Evolutionary conservation across 768 basidiomycete genomes (phyloP).

Genomic region (Zangia roseola): DNA sequence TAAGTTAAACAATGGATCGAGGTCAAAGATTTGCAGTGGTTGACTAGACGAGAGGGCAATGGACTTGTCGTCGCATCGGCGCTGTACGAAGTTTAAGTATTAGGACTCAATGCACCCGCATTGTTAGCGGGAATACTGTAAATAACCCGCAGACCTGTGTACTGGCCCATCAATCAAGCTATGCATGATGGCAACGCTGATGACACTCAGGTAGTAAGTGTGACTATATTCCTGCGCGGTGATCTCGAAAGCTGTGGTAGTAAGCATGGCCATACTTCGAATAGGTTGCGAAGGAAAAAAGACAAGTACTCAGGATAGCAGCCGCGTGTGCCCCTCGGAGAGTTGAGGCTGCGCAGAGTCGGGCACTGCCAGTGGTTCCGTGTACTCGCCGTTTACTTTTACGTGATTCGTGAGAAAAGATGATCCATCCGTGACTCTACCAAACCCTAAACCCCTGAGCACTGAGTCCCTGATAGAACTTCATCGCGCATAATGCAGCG

Average conservation of each 20-base stretch:
- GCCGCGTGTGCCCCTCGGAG: too few relatives aligned
- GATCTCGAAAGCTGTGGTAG: neutral
- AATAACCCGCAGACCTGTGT: neutral
- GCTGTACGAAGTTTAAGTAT: conserved; percentile 7
- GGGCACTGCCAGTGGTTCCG: too few relatives aligned
- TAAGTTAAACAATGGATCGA: neutral
- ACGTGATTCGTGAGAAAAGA: too few relatives aligned
- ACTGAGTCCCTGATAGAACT: too few relatives aligned
- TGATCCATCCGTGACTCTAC: too few relatives aligned
- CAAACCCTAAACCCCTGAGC: too few relatives aligned
- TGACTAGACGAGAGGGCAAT: neutral
- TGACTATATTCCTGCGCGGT: neutral
- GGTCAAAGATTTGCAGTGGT: neutral
- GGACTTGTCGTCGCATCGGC: neutral
- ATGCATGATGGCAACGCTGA: conserved; percentile 4
- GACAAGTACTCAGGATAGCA: too few relatives aligned
- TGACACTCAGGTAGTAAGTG: neutral
- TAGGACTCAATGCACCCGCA: neutral
- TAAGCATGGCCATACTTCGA: neutral
- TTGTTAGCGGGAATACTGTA: neutral
- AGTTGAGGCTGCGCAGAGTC: too few relatives aligned
- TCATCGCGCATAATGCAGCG: too few relatives aligned
- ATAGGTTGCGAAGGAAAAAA: too few relatives aligned
- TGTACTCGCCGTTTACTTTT: too few relatives aligned
- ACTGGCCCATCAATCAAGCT: conserved; percentile 10